A percentile compares a stretch with the other conserved stretches of the same genome.
Conservation (phyloP, 257 asterid species). For the Lantana camara region DNA sequence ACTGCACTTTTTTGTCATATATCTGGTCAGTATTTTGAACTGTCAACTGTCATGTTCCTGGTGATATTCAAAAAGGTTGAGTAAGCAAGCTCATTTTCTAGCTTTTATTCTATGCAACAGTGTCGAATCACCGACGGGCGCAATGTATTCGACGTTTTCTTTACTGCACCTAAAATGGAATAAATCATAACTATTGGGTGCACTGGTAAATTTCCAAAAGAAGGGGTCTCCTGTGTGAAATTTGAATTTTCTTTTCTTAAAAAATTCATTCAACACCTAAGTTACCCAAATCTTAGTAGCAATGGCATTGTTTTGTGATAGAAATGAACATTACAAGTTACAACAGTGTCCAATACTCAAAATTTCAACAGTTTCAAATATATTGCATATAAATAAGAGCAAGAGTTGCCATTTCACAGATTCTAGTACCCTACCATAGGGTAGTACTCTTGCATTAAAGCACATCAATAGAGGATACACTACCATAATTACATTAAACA, state of each 20-base stretch:
- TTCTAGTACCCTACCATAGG: constrained; percentile 11
- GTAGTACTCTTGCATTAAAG: constrained; percentile 2
- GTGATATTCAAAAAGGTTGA: neutral
- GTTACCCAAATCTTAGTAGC: too few species aligned
- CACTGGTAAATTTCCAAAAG: too few species aligned
- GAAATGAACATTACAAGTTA: neutral
- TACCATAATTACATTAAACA: constrained; percentile 32
- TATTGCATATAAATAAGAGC: constrained; percentile 7
- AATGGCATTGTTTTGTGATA: too few species aligned
- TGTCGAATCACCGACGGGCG: too few species aligned
- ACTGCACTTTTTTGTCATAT: constrained; percentile 25
- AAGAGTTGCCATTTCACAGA: constrained; percentile 20
- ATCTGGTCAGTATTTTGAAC: constrained; percentile 9
- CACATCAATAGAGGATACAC: constrained; percentile 15
- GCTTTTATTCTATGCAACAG: neutral
- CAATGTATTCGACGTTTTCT: too few species aligned
- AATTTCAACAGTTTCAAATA: neutral
- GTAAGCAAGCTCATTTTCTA: neutral
- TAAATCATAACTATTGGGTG: too few species aligned
- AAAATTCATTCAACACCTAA: too few species aligned
- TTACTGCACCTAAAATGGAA: too few species aligned
- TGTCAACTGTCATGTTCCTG: neutral
- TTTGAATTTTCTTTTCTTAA: too few species aligned
- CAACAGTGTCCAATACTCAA: neutral
- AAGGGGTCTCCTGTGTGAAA: too few species aligned